Evolutionary conservation across 192 early-diverging fungal genomes (phyloP), one percentile per base, ranked within the genome.

Genomic region (Coemansia sp.): DNA sequence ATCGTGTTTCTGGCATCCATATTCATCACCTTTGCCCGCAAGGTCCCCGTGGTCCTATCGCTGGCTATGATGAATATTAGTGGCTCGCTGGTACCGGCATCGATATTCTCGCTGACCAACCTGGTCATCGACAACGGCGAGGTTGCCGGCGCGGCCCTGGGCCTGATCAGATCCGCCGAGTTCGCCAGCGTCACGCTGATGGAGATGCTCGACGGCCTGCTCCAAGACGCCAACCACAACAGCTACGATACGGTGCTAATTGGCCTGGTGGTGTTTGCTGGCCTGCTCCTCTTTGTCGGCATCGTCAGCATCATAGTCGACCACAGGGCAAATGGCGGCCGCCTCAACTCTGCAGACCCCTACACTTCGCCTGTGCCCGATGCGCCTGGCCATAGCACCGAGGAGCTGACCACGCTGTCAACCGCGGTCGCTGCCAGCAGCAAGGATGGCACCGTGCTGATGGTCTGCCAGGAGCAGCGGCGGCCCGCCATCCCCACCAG

Each of bases 131-230:
- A 70, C 44, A 69, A 69, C 35, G 49, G 36, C 42, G 54, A 76
- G 25, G 47, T 76, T 17, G 74, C 67, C 7, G 74, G 74, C 23
- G 67, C 67, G 1, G 66, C 67, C 8, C 50, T 76, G 36, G 74
- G 74, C 2, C 52, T 76, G 26, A 76, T 76, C 36, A 57, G 67
- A 20, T 76, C 67, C 0, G 74, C 62, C 11, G 67, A 70, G 51
- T 70, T 70, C 41, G 67, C 67, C 41, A 69, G 74, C 34, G 63
- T 69, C 18, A 70, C 67, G 7, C 38, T 76, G 16, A 69, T 76
- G 67, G 74, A 76, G 21, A 69, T 76, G 74, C 63, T 76, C 8
- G 63, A 70, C 32, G 74, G 74, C 2, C 38, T 69, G 42, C 62
- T 76, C 17, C 74, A 76, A 21, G 74, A 76, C 34, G 50, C 58